Evolutionary conservation across 768 basidiomycete genomes (phyloP), one percentile per base, ranked within the genome.

Genomic region (Auricularia cornea): DNA sequence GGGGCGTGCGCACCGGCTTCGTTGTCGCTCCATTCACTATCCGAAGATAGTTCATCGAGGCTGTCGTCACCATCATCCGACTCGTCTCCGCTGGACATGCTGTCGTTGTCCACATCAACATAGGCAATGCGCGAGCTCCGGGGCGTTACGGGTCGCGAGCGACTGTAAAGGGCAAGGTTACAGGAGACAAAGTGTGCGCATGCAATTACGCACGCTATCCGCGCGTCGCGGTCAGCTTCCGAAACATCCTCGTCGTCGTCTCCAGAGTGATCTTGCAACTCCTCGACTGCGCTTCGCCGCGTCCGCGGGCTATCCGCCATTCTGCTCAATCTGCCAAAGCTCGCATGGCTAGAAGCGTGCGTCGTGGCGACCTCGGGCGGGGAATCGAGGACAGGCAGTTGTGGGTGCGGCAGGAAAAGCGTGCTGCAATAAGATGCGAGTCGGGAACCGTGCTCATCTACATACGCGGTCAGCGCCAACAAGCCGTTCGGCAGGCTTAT

Each of bases 11-110:
- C 63, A 84, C 83, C 79, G 60, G 84, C 79, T 79, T 81, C 74
- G 70, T 76, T 76, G 54, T 82, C 81, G 14, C 82, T 79, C 54
- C 69, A 70, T 28, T 77, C 75, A 59, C 75, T 79, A 20, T 72
- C 73, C 23, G 68, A 57, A 10, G 54, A 74, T 11, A 76, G 73
- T 57, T 63, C 66, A 6, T 72, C 40, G 38, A 41, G 6, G 63
- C 64, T 65, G 18, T 65, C 76, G 57, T 87, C 87, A 2, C 84
- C 88, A 59, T 89, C 76, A 67, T 92, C 92, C 2, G 91, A 92
- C 72, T 93, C 91, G 66, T 92, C 90, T 3, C 83, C 85, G 59
- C 84, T 87, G 10, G 83, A 84, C 68, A 86, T 78, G 61, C 77
- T 79, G 20, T 75, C 75, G 59, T 86, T 76, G 23, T 80, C 82